Evolutionary conservation across 176 grass and related monocot genomes (phyloP), one percentile per base, ranked within the genome.

Genomic region (Oryza officinalis): DNA sequence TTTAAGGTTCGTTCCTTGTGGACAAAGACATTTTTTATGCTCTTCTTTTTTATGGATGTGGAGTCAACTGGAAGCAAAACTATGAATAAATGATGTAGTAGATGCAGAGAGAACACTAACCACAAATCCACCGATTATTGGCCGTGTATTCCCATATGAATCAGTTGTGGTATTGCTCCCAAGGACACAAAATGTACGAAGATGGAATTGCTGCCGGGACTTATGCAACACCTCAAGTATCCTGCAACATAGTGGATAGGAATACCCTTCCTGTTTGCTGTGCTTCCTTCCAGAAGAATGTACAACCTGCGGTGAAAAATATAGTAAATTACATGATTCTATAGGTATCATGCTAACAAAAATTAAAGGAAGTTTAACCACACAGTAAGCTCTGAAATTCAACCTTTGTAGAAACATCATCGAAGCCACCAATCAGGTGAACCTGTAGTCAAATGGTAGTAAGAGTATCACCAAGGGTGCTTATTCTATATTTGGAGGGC

Each of bases 201-300:
- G 87, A 74, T 92, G 59, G 80, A 99, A 99, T 35, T 87, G 80
- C 87, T 83, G 73, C 20, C 77, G 81, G 47, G 74, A 90, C 47
- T 75, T 87, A 74, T 88, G 77, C 75, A 96, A 75, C 27, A 65
- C 85, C 77, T 87, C 94, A 81, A 94, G 80, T 84, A 99, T 92
- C 87, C 92, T 90, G 67, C 85, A 90, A 88, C 96, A 99, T 66
- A 99, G 87, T 65, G 85, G 83, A 69, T 89, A 84, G 13, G 96
- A 94, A 87, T 92, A 92, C 31, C 87, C 93, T 67, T 85, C 86
- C 75, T 89, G 84, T 79, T 76, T 87, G 22, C 11, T 76, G 52
- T 40, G 82, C 64, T 83, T 84, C 20, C 85, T 79, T 81, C 79
- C 75, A 79, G 82, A 65, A 11, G 70, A 80, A 77, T 75, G 84